Evolutionary conservation across 208 protist species (phyloP), one percentile per base, ranked within the genome.

Genomic region (Leishmania martiniquensis): DNA sequence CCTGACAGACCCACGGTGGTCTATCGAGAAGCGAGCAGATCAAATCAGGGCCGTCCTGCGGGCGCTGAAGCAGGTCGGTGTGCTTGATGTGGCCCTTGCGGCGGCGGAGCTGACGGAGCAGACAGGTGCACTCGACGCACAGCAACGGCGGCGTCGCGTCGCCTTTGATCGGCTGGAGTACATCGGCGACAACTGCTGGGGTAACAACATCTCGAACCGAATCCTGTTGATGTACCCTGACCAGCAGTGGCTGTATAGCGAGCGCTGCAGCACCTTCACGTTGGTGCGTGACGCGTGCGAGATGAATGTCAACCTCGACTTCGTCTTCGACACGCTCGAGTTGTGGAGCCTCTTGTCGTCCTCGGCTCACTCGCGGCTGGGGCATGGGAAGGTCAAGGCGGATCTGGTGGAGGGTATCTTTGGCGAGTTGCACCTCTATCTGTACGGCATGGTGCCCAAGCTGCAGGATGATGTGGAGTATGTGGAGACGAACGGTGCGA

Each of bases 131-230:
- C 1, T 39, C 25, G 49, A 29, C 65, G 39, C 63, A 1, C 29
- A 73, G 10, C 67, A 82, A 55, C 89, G 89, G 65, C 87, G 89
- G 22, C 94, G 91, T 25, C 88, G 92, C 54, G 68, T 96, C 25
- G 91, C 87, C 17, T 95, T 94, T 82, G 92, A 97, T 39, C 82
- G 94, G 34, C 54, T 94, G 42, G 92, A 97, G 81, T 97, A 95
- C 85, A 90, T 97, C 77, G 94, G 94, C 0, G 94, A 97, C 80
- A 91, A 80, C 76, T 83, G 82, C 42, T 96, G 94, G 94, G 86
- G 92, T 32, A 78, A 83, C 49, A 69, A 91, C 69, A 74, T 96
- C 17, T 87, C 89, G 15, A 83, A 82, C 60, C 89, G 94, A 25
- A 88, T 97, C 44, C 84, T 94, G 84, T 32, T 91, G 45, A 74